A percentile compares a stretch with the other conserved stretches of the same genome.
Conservation (phyloP, 257 asterid species). For the Jaltomata sinuosa region DNA sequence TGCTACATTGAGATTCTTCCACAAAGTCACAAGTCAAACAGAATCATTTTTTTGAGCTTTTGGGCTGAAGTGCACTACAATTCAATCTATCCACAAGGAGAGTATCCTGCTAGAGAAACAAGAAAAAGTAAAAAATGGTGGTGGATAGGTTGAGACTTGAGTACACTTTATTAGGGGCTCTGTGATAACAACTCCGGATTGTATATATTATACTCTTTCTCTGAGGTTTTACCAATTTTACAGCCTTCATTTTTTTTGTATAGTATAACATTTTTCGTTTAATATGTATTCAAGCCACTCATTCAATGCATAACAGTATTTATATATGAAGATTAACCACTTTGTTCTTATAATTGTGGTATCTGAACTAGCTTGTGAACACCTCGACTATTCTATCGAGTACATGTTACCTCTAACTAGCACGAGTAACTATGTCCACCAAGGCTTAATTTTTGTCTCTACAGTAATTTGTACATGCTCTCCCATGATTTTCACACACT, state of each 20-base stretch:
- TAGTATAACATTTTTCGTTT: background rate
- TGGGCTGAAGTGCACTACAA: constrained; percentile 93
- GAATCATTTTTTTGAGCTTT: constrained; percentile 69
- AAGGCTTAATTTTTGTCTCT: background rate
- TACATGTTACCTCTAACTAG: background rate
- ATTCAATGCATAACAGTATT: background rate
- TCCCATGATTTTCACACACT: background rate
- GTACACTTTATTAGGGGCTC: background rate
- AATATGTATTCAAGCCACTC: background rate
- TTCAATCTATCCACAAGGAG: constrained; percentile 70
- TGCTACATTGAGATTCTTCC: no score
- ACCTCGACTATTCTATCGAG: background rate
- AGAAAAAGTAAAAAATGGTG: background rate
- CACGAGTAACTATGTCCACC: background rate
- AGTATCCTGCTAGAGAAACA: background rate
- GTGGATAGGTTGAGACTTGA: no score
- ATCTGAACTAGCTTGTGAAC: background rate
- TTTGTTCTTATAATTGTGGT: background rate
- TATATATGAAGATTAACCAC: background rate
- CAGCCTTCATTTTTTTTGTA: background rate
- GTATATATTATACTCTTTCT: background rate
- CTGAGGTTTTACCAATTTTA: background rate
- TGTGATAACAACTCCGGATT: background rate
- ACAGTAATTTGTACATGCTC: background rate
- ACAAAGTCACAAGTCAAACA: no score